Evolutionary conservation across 1,284 basidiomycete genomes (phyloP), one percentile per base, ranked within the genome.

Genomic region (Earliella scabrosa): DNA sequence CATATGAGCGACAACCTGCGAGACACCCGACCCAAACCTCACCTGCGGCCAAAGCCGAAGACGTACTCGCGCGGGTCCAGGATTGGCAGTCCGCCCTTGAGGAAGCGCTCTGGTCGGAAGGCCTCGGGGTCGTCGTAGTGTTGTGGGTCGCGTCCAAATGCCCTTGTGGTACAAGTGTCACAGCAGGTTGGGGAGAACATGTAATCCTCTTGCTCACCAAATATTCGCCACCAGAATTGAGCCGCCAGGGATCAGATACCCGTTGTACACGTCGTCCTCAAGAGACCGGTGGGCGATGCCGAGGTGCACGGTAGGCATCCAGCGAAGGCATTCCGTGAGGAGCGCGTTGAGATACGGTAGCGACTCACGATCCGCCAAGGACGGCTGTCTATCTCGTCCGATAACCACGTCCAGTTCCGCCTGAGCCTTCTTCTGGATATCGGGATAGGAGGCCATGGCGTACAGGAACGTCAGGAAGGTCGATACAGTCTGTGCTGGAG

Each of bases 311-410:
- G 59, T 54, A 49, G 31, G 7, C 38, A 59, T 47, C 59, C 59
- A 61, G 21, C 62, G 56, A 20, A 59, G 18, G 26, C 45, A 58
- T 52, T 75, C 73, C 50, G 68, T 67, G 10, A 70, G 59, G n/a
- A 69, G 51, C 1, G 67, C 68, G 20, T 64, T 55, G 8, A 73
- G 49, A 54, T 73, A 74, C 1, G 71, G 70, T 21, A 75, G 58
- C 9, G 45, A 49, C 2, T 63, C 59, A 13, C 65, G 26, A 40
- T 75, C 73, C 2, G 64, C 65, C 45, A 72, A 67, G 2, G 56
- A 65, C 2, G 73, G 71, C 16, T 74, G 44, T 34, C 69, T 60
- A n/a, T 65, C 62, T 14, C 27, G 27, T 1, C 67, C 68, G 8
- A 73, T 60, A 3, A 72, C 58, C 13, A 40, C n/a, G 52, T 73